Evolutionary conservation across 2,329 filamentous ascomycete genomes (phyloP).

Genomic region (Didymella exigua): DNA sequence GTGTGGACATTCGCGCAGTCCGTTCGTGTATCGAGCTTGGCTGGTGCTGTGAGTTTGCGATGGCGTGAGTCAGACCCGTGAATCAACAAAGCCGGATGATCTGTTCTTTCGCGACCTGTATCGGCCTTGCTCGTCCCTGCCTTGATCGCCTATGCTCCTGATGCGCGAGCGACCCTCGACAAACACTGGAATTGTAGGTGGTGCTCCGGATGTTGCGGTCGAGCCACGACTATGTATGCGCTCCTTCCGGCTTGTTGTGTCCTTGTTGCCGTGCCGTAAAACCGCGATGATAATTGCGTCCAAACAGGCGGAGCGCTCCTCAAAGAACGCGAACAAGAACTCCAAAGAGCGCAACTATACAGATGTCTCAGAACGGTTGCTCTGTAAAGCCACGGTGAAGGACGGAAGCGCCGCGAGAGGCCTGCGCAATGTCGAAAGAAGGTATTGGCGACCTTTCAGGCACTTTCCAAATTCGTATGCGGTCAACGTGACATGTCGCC

Average conservation of each 20-base stretch:
- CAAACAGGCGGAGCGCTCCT: constrained; percentile 21
- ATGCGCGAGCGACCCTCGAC: background rate
- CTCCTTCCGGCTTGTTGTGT: constrained; percentile 18
- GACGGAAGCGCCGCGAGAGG: background rate
- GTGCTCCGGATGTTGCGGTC: background rate
- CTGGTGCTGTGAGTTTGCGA: background rate
- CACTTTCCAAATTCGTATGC: background rate
- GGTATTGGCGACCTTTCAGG: constrained; percentile 1
- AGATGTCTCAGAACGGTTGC: background rate
- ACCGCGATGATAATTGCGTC: constrained; percentile 17
- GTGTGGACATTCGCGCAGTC: constrained; percentile 40
- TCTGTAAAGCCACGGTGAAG: background rate
- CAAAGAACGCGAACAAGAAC: constrained; percentile 21
- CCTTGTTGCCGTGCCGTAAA: constrained; percentile 24
- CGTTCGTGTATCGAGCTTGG: background rate
- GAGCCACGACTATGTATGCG: constrained; percentile 21
- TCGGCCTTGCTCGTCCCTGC: constrained; percentile 10
- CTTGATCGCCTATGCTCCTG: background rate
- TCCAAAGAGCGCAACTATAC: constrained; percentile 2
- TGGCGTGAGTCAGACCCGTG: constrained; percentile 12
- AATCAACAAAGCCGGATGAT: background rate
- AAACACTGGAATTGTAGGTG: background rate
- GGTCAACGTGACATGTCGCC: constrained; percentile 7
- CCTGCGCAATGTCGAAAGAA: constrained; percentile 3
- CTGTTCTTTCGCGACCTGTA: background rate